A percentile compares a stretch with the other conserved stretches of the same genome.
Evolutionary conservation across 1,284 basidiomycete genomes (phyloP).

Genomic region (Pseudozyma flocculosa): DNA sequence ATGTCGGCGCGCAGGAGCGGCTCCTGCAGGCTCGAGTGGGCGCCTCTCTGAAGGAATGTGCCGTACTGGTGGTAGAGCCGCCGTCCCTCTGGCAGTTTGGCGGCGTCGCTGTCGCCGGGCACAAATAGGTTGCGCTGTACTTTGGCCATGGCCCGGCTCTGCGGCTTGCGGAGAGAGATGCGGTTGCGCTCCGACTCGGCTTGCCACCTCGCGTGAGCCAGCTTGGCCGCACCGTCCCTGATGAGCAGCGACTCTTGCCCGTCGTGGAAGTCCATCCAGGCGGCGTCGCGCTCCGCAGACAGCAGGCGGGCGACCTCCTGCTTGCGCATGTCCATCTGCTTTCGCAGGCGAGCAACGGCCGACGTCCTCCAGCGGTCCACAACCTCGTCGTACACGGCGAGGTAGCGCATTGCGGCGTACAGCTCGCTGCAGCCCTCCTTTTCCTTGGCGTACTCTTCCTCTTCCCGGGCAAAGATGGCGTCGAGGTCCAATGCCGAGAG

Average conservation of each 20-base stretch:
- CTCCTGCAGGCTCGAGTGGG: slow-evolving; percentile 10
- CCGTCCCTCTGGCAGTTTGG: slow-evolving; percentile 1
- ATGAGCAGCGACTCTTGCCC: slow-evolving; percentile 15
- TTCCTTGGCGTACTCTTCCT: slow-evolving; percentile 18
- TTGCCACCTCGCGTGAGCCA: slow-evolving; percentile 15
- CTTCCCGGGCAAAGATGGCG: slow-evolving; percentile 10
- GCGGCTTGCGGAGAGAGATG: slow-evolving; percentile 14
- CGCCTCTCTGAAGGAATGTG: slow-evolving; percentile 11
- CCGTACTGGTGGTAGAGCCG: slow-evolving; percentile 15
- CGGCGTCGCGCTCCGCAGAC: slow-evolving; percentile 30
- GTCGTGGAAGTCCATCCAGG: slow-evolving; percentile 24
- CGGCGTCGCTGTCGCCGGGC: not conserved
- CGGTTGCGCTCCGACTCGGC: slow-evolving; percentile 31
- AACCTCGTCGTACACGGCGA: slow-evolving; percentile 25
- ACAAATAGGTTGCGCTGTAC: slow-evolving; percentile 10
- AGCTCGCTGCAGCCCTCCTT: slow-evolving; percentile 13
- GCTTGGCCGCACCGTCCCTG: slow-evolving; percentile 8
- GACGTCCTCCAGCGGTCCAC: slow-evolving; percentile 30
- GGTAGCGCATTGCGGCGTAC: slow-evolving; percentile 14
- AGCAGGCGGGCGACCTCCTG: slow-evolving; percentile 29
- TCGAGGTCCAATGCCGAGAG: not conserved
- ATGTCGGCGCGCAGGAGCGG: slow-evolving; percentile 20
- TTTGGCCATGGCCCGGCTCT: slow-evolving; percentile 16
- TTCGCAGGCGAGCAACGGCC: slow-evolving; percentile 17
- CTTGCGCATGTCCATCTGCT: slow-evolving; percentile 28